Evolutionary conservation across 1,284 basidiomycete genomes (phyloP).

Genomic region (Moniliella sp.): DNA sequence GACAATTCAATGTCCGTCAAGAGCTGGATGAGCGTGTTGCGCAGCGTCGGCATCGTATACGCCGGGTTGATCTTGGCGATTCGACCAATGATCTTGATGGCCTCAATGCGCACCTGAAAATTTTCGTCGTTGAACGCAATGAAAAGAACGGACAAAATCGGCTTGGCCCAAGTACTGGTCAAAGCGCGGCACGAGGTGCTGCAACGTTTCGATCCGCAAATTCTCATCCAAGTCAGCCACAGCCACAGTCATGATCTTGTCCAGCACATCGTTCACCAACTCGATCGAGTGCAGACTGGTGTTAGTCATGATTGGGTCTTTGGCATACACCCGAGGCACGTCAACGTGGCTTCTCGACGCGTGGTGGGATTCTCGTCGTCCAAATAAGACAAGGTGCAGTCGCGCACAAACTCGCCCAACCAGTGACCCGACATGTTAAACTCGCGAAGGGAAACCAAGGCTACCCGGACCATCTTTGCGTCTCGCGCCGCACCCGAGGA

Average conservation of each 20-base stretch:
- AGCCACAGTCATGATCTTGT: conserved; percentile 84
- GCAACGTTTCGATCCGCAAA: conserved; percentile 44
- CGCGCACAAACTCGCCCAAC: conserved; percentile 84
- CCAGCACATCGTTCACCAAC: conserved; percentile 87
- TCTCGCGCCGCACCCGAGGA: conserved; percentile 27
- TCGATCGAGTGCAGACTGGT: conserved; percentile 89
- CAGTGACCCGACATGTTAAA: conserved; percentile 78
- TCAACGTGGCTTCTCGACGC: conserved; percentile 68
- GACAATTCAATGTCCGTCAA: conserved; percentile 93
- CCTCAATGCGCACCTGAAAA: conserved; percentile 74
- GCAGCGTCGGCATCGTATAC: conserved; percentile 89
- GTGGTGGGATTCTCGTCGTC: conserved; percentile 80
- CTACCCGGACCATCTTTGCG: conserved; percentile 55
- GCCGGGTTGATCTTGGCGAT: conserved; percentile 89
- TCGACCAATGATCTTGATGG: conserved; percentile 75
- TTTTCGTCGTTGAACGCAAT: conserved; percentile 94
- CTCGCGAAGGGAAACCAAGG: conserved; percentile 63
- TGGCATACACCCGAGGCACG: conserved; percentile 66
- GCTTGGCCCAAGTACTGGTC: conserved; percentile 96
- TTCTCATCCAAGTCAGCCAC: conserved; percentile 76
- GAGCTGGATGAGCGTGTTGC: conserved; percentile 86
- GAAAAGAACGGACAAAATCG: conserved; percentile 91
- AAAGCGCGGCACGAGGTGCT: conserved; percentile 73
- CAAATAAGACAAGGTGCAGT: conserved; percentile 72
- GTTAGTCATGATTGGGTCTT: conserved; percentile 88